Base-by-base conservation (phyloP, 768 basidiomycete genomes). In the Cantharellus cinnabarinus region DNA sequence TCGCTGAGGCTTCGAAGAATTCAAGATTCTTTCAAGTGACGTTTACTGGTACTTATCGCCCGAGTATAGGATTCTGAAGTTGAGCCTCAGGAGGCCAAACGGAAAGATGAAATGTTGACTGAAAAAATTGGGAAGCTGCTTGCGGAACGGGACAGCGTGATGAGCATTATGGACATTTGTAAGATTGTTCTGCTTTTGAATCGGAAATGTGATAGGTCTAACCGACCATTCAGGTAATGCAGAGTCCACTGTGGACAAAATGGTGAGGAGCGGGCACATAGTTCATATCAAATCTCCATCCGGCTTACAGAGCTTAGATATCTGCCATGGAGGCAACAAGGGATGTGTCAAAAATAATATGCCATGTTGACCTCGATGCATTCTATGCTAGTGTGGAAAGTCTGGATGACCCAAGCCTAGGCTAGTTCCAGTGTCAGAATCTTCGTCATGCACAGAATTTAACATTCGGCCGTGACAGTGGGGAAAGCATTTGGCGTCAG, bases 341-440 rank as follows among this genome's bases (percentile, higher is more conserved):
- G 52, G 90, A 97, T 67, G 71, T 97, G 38, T 77, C 77, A 2
- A 87, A 93, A 68, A 77, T 71, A 20, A 87, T 99, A 61, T 86
- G 97, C 3, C 91, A 98, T 67, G 82, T 95, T 39, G 95, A 99
- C 66, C 90, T 93, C 80, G 94, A 97, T 68, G 89, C 89, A 2
- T 95, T 94, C 71, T 91, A 77, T 63, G 85, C 86, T 5, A 85
- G 76, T 55, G 86, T 89, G 0, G 88, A 90, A 54, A 57, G 60
- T 38, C 14, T 57, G 67, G 48, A 15, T 7, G 15, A 48, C 39
- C 4, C 55, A 41, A 2, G 14, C 56, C 20, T 7, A 35, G 20
- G 20, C 20, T 29, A 29, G 37, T 57, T 41, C 3, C 10, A n/a
- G 52, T 2, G 14, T 48, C 57, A 62, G 35, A 42, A 29, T 48